Base-by-base conservation (phyloP, 83 land plant species). In the Picea engelmannii region DNA sequence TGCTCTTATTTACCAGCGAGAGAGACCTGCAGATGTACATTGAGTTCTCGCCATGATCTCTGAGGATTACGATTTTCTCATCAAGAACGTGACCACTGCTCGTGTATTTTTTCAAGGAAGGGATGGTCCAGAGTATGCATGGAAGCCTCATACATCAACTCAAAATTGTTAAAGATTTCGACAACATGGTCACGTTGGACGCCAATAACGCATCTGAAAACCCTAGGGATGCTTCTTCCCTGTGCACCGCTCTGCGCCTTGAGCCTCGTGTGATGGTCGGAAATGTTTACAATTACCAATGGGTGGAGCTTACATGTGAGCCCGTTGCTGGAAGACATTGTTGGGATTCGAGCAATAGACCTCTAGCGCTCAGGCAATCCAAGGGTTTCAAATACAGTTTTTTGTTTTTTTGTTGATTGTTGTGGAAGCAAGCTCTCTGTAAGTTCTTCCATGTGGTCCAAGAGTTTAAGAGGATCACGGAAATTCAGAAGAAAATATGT, bases 111-210 rank as follows among this genome's bases (percentile, higher is more conserved):
- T 78, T 86, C 86, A 67, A 95, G 93, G 80, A 93, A 95, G 58
- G 86, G 31, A 25, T 96, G 93, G 85, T 95, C 93, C 63, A 96
- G 86, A 76, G 90, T 78, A 38, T 87, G 85, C 16, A 89, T 80
- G 11, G 42, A 59, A 20, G 92, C 83, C 63, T 96, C 98, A 59
- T 86, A 93, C 44, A 89, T 85, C 69, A 95, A 92, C 89, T 95
- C 98, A 82, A 97, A 97, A 85, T 97, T 96, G 87, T 95, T 97
- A 81, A 97, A 97, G 82, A 97, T 93, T 92, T 97, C 99, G 31
- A 97, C 99, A 5, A 91, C 93, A 66, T 98, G 91, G 13, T 96
- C 96, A 5, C 90, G 82, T 81, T 97, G 99, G 69, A 97, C 90
- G 10, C 96, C 99, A 18, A 97, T 83, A 5, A 97, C 96, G 89